phyloP scores from a whole-genome alignment of 2,329 filamentous ascomycete genomes.

The Escovopsis weberi region DNA sequence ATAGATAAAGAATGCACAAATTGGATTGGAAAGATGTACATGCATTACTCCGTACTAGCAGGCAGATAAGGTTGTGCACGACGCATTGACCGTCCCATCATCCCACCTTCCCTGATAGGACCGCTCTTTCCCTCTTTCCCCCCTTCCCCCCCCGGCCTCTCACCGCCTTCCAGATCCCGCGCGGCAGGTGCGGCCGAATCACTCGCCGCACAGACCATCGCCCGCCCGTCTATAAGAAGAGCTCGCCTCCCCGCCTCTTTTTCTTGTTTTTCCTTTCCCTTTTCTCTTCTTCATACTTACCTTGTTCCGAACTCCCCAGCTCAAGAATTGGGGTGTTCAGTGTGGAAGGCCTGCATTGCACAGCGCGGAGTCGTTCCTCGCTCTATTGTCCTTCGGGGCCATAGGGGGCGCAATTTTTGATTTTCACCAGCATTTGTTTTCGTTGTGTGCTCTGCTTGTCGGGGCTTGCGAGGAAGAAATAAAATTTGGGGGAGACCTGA shows the following conservation, averaged over 20 bases:
- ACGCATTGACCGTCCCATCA: too few species aligned
- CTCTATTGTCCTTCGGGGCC: constrained; percentile 37
- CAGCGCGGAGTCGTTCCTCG: constrained; percentile 29
- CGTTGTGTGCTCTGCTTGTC: constrained; percentile 26
- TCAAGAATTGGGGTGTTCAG: constrained; percentile 28
- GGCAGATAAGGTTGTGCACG: too few species aligned
- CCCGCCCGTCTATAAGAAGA: constrained; percentile 3
- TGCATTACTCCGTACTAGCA: too few species aligned
- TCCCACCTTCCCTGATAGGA: too few species aligned
- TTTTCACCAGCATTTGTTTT: constrained; percentile 30
- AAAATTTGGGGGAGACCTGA: too few species aligned
- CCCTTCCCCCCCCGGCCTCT: not conserved
- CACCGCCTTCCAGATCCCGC: constrained; percentile 5
- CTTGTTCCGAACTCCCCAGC: constrained; percentile 27
- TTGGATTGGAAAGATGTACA: too few species aligned
- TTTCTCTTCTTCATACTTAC: constrained; percentile 36
- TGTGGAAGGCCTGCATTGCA: constrained; percentile 37
- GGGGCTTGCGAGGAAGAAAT: constrained; percentile 27
- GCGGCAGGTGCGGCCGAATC: too few species aligned
- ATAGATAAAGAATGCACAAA: too few species aligned
- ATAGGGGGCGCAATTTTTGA: constrained; percentile 38
- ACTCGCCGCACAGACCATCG: constrained; percentile 3
- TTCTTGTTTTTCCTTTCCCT: constrained; percentile 10
- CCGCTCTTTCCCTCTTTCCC: not conserved
- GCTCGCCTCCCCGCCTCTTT: not conserved